Conservation (phyloP, 1,139 yeast species). For the Blastobotrys indianensis region DNA sequence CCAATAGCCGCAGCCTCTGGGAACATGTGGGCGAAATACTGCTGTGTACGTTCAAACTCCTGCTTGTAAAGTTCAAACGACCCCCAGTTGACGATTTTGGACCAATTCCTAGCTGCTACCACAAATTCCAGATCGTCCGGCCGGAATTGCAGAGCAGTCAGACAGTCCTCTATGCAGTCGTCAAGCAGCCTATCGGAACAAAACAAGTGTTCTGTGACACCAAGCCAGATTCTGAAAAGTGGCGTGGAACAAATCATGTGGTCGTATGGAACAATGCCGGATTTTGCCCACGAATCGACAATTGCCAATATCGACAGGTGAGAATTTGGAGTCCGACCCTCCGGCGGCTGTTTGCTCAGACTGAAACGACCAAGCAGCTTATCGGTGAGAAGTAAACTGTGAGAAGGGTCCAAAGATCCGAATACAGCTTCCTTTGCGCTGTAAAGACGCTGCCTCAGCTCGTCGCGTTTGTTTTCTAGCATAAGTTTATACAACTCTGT, state of each 20-base stretch:
- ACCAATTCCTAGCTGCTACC: constrained; percentile 52
- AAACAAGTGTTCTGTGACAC: constrained; percentile 88
- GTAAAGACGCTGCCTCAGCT: constrained; percentile 50
- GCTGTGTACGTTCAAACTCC: constrained; percentile 73
- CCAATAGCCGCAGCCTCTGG: constrained; percentile 86
- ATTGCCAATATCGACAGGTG: constrained; percentile 83
- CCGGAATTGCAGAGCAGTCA: constrained; percentile 62
- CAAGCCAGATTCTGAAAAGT: constrained; percentile 80
- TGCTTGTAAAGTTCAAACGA: constrained; percentile 65
- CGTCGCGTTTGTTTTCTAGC: constrained; percentile 61
- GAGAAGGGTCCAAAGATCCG: constrained; percentile 50
- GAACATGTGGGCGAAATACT: constrained; percentile 77
- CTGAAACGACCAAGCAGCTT: constrained; percentile 74
- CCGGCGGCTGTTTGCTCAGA: constrained; percentile 68
- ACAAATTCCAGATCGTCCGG: constrained; percentile 70
- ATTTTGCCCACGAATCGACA: constrained; percentile 87
- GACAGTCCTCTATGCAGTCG: constrained; percentile 67
- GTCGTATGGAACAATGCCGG: constrained; percentile 86
- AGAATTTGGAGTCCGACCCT: constrained; percentile 71
- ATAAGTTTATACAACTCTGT: constrained; percentile 78
- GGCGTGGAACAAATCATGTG: constrained; percentile 98
- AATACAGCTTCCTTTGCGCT: constrained; percentile 73
- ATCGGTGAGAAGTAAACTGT: constrained; percentile 69
- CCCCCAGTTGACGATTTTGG: constrained; percentile 70
- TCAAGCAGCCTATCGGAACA: constrained; percentile 78